Percentiles rank a stretch among this genome's conserved stretches.
Evolutionary conservation across 179 eudicot genomes (phyloP).

Genomic region (Beta lomatogona): DNA sequence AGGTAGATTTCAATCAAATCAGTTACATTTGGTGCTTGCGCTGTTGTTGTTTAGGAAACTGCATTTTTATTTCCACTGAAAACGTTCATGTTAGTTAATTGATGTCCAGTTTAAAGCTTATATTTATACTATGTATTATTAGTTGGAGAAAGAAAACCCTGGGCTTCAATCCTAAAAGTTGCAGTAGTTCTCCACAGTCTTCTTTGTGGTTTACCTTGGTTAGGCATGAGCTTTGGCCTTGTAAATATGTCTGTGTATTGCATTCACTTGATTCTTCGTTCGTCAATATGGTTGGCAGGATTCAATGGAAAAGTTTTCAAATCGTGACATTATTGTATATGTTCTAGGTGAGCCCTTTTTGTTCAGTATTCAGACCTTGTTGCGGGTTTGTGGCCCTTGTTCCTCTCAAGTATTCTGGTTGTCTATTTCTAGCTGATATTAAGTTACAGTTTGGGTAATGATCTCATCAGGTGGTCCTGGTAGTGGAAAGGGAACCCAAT

Average conservation of each 20-base stretch:
- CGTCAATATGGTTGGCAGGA: slow-evolving; percentile 13
- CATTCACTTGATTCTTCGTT: background rate
- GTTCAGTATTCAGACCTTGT: too few relatives aligned
- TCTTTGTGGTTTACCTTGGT: background rate
- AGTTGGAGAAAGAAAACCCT: background rate
- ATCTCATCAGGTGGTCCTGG: slow-evolving; percentile 72
- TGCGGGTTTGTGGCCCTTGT: background rate
- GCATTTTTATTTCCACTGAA: background rate
- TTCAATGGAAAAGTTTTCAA: background rate
- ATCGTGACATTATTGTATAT: slow-evolving; percentile 27
- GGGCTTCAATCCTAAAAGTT: background rate
- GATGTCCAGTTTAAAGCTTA: background rate
- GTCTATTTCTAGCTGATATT: background rate
- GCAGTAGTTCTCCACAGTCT: background rate
- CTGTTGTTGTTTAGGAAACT: background rate
- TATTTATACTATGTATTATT: background rate
- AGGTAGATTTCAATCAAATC: slow-evolving; percentile 2
- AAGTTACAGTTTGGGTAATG: background rate
- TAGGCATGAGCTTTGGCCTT: background rate
- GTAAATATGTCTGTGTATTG: background rate
- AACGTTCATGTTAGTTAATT: background rate
- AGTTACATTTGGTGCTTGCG: background rate
- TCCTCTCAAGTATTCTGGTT: background rate
- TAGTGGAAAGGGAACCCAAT: slow-evolving; percentile 82
- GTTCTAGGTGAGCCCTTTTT: slow-evolving; percentile 18